Conservation (phyloP, 2,329 filamentous ascomycete species). For the Podosphaera leucotricha region DNA sequence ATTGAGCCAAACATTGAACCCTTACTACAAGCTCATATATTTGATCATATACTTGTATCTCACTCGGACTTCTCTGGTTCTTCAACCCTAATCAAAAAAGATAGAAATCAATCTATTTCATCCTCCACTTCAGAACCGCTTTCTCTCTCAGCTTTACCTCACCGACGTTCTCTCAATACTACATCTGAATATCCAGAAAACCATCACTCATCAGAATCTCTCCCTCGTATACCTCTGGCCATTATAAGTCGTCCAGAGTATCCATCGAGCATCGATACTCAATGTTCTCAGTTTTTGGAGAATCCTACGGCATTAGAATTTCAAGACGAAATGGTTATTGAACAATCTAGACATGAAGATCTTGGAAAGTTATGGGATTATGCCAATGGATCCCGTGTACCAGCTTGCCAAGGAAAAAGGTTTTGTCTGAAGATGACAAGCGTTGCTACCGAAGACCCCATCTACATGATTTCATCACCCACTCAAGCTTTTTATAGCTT, state of each 20-base stretch:
- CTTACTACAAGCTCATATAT: conserved; percentile 11
- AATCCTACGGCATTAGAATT: conserved; percentile 11
- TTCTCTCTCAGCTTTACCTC: conserved; percentile 11
- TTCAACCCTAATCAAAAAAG: conserved; percentile 24
- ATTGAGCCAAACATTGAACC: neutral
- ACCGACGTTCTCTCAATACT: conserved; percentile 24
- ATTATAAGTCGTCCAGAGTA: conserved; percentile 45
- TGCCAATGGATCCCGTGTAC: conserved; percentile 44
- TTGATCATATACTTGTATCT: conserved; percentile 18
- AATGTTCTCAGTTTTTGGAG: conserved; percentile 11
- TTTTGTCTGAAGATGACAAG: conserved; percentile 34
- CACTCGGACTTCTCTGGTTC: conserved; percentile 29
- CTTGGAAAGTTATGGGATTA: conserved; percentile 45
- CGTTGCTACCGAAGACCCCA: conserved; percentile 30
- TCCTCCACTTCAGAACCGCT: conserved; percentile 29
- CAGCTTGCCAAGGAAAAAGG: conserved; percentile 30
- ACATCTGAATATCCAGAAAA: conserved; percentile 41
- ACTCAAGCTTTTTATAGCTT: conserved; percentile 44
- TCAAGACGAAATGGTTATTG: conserved; percentile 11
- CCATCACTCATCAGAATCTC: conserved; percentile 40
- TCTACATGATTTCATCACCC: conserved; percentile 40
- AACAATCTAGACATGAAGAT: conserved; percentile 25
- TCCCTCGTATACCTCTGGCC: conserved; percentile 36
- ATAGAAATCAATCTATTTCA: conserved; percentile 27
- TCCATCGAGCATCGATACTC: conserved; percentile 16